Evolutionary conservation across 495 filamentous ascomycete species (phyloP).

Genomic region (Lentithecium fluviatile): DNA sequence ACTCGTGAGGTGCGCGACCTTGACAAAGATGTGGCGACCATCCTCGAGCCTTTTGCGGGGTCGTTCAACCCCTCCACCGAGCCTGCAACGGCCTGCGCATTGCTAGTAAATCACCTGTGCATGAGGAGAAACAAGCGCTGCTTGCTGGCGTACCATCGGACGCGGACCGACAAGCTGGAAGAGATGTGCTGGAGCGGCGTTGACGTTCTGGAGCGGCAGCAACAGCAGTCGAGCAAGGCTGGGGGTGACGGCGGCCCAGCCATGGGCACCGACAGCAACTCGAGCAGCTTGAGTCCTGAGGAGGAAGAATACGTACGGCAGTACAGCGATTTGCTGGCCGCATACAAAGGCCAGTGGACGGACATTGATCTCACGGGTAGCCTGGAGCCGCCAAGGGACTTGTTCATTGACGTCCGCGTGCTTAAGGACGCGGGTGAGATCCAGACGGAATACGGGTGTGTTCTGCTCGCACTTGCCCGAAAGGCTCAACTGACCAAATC

Average conservation of each 20-base stretch:
- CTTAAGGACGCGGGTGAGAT: slow-evolving; percentile 98
- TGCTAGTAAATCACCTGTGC: slow-evolving; percentile 89
- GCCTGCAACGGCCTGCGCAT: slow-evolving; percentile 77
- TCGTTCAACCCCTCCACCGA: slow-evolving; percentile 83
- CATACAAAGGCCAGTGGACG: slow-evolving; percentile 98
- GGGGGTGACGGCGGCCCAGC: slow-evolving; percentile 37
- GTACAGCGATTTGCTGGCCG: slow-evolving; percentile 87
- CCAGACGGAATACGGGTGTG: slow-evolving; percentile 98
- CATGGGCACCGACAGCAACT: slow-evolving; percentile 46
- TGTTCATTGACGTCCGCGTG: slow-evolving; percentile 97
- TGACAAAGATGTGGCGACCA: slow-evolving; percentile 78
- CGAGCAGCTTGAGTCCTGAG: slow-evolving; percentile 88
- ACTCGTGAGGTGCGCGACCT: slow-evolving; percentile 92
- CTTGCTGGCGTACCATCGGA: slow-evolving; percentile 89
- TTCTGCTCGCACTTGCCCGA: background rate
- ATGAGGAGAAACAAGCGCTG: slow-evolving; percentile 97
- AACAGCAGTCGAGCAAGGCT: slow-evolving; percentile 49
- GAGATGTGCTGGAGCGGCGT: slow-evolving; percentile 89
- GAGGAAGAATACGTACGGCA: slow-evolving; percentile 95
- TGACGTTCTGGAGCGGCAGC: slow-evolving; percentile 65
- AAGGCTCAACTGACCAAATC: slow-evolving; percentile 2
- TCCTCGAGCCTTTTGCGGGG: slow-evolving; percentile 78
- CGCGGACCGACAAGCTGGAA: slow-evolving; percentile 85
- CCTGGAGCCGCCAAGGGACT: slow-evolving; percentile 87
- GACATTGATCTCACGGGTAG: slow-evolving; percentile 96